Evolutionary conservation across 139 green algal genomes (phyloP).

Genomic region (Dunaliella sp.): DNA sequence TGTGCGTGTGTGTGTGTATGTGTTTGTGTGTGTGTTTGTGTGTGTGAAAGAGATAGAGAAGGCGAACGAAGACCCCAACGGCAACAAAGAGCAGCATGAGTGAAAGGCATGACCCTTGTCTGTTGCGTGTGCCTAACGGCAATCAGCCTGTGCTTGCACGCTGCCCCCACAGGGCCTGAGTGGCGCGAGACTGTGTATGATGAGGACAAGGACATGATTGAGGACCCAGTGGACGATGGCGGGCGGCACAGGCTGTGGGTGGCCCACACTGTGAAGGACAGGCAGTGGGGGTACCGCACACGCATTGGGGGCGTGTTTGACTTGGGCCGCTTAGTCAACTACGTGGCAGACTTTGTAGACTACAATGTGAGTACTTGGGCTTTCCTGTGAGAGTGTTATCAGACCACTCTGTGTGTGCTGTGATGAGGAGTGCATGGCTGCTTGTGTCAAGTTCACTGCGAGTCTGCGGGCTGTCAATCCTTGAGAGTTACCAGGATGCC

Average conservation of each 20-base stretch:
- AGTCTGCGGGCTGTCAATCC: background rate
- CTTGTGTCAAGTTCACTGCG: background rate
- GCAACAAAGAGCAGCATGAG: too few relatives aligned
- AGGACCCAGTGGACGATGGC: conserved; percentile 38
- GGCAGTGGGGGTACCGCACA: conserved; percentile 29
- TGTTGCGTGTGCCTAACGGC: too few relatives aligned
- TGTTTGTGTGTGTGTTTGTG: too few relatives aligned
- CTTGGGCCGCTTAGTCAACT: conserved; percentile 48
- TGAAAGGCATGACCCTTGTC: too few relatives aligned
- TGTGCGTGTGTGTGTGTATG: background rate
- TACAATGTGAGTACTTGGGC: conserved; percentile 8
- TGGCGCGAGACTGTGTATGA: conserved; percentile 43
- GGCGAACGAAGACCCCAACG: too few relatives aligned
- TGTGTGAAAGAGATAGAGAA: too few relatives aligned
- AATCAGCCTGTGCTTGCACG: background rate
- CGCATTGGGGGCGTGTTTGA: conserved; percentile 40
- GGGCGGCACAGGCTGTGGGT: conserved; percentile 39
- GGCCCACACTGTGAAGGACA: conserved; percentile 17
- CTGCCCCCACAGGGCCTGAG: conserved; percentile 23
- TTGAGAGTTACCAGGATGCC: background rate
- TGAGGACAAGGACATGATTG: conserved; percentile 32
- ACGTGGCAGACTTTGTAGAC: conserved; percentile 26
- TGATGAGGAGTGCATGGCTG: background rate
- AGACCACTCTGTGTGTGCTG: too few relatives aligned
- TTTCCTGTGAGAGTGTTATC: background rate